Evolutionary conservation across 2,329 filamentous ascomycete genomes (phyloP).

Genomic region (Aspergillus hiratsukae): DNA sequence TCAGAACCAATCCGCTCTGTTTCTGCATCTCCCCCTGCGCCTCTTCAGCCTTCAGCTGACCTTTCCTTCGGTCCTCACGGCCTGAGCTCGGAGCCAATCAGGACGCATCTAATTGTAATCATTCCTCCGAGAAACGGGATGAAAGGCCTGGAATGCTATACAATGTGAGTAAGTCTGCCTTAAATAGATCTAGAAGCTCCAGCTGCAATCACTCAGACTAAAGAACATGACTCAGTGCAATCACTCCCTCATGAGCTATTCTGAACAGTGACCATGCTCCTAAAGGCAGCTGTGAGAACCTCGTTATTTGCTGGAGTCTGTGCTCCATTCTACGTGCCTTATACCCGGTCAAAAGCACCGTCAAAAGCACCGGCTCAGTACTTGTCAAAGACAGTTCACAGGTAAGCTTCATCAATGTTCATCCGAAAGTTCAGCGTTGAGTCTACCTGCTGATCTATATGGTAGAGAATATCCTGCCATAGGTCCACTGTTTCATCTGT

Average conservation of each 20-base stretch:
- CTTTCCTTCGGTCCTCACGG: not conserved
- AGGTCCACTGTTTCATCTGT: constrained; percentile 2
- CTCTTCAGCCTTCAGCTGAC: no score
- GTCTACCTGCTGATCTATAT: not conserved
- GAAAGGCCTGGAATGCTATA: not conserved
- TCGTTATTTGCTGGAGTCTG: constrained; percentile 7
- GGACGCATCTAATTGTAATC: not conserved
- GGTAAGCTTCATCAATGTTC: not conserved
- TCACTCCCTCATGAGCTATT: not conserved
- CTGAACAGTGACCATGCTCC: not conserved
- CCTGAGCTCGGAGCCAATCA: not conserved
- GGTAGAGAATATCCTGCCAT: not conserved
- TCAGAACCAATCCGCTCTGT: not conserved
- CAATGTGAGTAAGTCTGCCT: not conserved
- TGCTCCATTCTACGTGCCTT: constrained; percentile 8
- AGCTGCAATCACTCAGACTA: not conserved
- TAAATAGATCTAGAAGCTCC: not conserved
- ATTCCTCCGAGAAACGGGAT: not conserved
- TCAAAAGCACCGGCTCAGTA: not conserved
- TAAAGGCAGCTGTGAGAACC: not conserved
- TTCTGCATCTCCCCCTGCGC: no score
- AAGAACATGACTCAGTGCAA: not conserved
- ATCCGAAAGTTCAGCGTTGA: not conserved
- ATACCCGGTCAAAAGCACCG: not conserved
- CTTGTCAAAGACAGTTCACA: not conserved